Conservation (phyloP, 495 filamentous ascomycete species). For the Aspergillus hancockii region DNA sequence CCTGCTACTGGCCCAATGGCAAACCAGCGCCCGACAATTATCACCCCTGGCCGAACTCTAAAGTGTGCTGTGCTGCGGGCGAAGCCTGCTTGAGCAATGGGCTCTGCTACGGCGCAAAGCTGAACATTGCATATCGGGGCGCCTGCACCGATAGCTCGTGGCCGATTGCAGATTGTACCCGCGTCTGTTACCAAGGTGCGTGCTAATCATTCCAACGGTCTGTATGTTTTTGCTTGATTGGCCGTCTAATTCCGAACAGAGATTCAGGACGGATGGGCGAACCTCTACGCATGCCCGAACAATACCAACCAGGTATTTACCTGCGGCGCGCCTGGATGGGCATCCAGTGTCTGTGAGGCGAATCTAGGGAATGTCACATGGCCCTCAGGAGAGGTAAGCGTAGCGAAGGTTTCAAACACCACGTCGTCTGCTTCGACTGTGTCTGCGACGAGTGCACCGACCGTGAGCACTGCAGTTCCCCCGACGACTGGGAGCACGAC, state of each 20-base stretch:
- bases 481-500: background rate
- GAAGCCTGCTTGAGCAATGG: conserved; percentile 23
- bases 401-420: background rate
- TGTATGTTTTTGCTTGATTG: background rate
- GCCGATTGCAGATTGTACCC: conserved; percentile 18
- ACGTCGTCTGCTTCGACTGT: background rate
- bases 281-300: conserved; percentile 11
- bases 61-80: conserved; percentile 13
- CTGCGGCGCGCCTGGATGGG: conserved; percentile 8
- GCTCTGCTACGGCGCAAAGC: conserved; percentile 15
- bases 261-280: conserved; percentile 8
- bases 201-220: background rate
- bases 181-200: conserved; percentile 11
- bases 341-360: conserved; percentile 1
- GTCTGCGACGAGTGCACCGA: background rate
- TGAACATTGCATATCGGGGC: conserved; percentile 17
- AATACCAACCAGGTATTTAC: conserved; percentile 9
- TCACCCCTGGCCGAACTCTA: conserved; percentile 14
- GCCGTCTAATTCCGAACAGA: background rate
- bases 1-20: background rate
- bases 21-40: background rate
- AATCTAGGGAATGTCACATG: conserved; percentile 4
- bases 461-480: background rate
- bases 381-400: background rate
- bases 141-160: conserved; percentile 21